Base-by-base conservation (phyloP, 164 flowering plant genomes). In the Litsea cubeba region DNA sequence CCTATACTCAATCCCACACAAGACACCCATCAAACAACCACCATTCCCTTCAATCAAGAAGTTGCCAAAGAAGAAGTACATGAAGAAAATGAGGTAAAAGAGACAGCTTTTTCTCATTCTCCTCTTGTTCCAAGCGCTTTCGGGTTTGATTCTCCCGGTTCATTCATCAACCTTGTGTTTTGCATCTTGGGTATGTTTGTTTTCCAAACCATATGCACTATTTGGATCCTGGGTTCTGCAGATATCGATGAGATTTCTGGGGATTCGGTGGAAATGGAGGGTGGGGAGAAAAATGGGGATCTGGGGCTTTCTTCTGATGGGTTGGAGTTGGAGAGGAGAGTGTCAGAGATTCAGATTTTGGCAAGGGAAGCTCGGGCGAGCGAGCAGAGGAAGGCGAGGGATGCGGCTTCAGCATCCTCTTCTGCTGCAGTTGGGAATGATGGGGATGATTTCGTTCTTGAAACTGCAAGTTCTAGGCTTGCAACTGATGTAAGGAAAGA, bases 361-460 rank as follows among this genome's bases (percentile, higher is more conserved):
- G 97, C 97, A 0, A 86, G 88, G 84, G 85, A 87, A 54, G 98
- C 82, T 23, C 79, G 98, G 35, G 85, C 74, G 71, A 78, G 10
- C 63, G 97, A 91, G 79, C 77, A 65, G 75, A 81, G 73, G 76
- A 82, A 81, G 71, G 11, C 50, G 75, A 73, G 79, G 62, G 63
- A 72, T 62, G 68, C 0, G 40, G 65, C 3, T 60, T 54, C 79
- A 5, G 76, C 17, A 3, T 66, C 69, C 18, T 30, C 50, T 32
- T 32, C 69, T 66, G 67, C 10, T 28, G 72, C 32, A 25, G 54
- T 23, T 72, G 80, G 63, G 46, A 40, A 73, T 25, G 79, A 32
- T 50, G 79, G 72, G 28, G 78, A 79, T 40, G 73, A 32, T 35
- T 64, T n/a, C 70, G 74, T n/a, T 60, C 72, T 40, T 40, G 46